Percentiles rank a stretch among this genome's conserved stretches.
phyloP scores from a whole-genome alignment of 2,329 filamentous ascomycete genomes.

The Botrytis hyacinthi region DNA sequence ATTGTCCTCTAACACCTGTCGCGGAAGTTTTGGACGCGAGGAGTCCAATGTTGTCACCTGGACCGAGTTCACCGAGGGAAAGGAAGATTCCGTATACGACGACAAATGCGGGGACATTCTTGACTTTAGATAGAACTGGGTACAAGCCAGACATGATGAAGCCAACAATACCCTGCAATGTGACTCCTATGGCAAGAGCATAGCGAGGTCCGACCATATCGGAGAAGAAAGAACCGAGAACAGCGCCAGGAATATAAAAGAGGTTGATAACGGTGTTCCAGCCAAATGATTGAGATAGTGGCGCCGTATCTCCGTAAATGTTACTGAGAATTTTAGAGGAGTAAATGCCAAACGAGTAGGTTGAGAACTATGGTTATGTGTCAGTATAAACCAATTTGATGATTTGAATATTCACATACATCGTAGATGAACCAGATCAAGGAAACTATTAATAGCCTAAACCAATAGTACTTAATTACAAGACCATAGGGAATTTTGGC shows the following conservation, averaged over 20 bases:
- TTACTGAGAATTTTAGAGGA: constrained; percentile 70
- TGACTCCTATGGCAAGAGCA: constrained; percentile 69
- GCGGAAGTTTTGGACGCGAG: constrained; percentile 84
- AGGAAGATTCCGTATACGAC: constrained; percentile 79
- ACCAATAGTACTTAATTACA: constrained; percentile 67
- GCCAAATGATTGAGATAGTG: constrained; percentile 76
- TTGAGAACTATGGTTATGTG: constrained; percentile 58
- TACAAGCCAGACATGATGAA: constrained; percentile 89
- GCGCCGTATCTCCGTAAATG: constrained; percentile 56
- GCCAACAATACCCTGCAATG: constrained; percentile 71
- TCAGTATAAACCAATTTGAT: not conserved
- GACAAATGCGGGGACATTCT: constrained; percentile 71
- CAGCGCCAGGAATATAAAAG: constrained; percentile 83
- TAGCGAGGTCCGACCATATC: constrained; percentile 78
- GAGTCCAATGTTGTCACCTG: constrained; percentile 88
- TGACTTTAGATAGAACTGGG: constrained; percentile 59
- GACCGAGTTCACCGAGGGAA: constrained; percentile 75
- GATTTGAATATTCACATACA: constrained; percentile 41
- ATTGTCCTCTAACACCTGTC: constrained; percentile 80
- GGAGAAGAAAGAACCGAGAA: constrained; percentile 71
- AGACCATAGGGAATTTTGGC: constrained; percentile 55
- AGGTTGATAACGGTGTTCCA: constrained; percentile 88
- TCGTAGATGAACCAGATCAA: constrained; percentile 86
- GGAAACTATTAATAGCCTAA: constrained; percentile 66
- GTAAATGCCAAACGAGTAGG: constrained; percentile 85